These are phyloP conservation scores for Euphorbia celastroides DNA, from an alignment of 441 rosid genomes.

Conservation along the genomic window DNA sequence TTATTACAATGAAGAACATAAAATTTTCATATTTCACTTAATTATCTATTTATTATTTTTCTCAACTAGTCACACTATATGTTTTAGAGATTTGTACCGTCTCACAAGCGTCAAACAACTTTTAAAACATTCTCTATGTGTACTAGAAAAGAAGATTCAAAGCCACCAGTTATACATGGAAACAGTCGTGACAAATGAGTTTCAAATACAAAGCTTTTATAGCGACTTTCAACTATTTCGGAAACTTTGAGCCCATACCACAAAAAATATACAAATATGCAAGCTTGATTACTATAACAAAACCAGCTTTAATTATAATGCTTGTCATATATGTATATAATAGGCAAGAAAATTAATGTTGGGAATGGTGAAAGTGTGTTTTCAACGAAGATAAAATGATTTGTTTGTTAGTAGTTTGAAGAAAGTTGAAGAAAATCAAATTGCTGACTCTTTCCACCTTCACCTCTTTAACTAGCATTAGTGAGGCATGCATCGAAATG, in stretches of 20 bases:
- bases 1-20: too few species aligned
- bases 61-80: too few species aligned
- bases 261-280: neutral
- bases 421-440: constrained; percentile 12
- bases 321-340: neutral
- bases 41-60: too few species aligned
- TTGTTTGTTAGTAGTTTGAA: constrained; percentile 23
- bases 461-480: neutral
- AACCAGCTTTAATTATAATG: neutral
- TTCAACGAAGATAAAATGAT: too few species aligned
- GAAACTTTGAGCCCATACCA: constrained; percentile 10
- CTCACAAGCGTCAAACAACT: too few species aligned
- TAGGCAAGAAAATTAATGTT: neutral
- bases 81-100: too few species aligned
- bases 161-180: constrained; percentile 13
- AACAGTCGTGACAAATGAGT: constrained; percentile 1
- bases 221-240: constrained; percentile 9
- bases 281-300: neutral
- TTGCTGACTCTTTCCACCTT: constrained; percentile 24
- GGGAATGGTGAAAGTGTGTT: too few species aligned
- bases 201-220: neutral
- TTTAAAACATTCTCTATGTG: neutral
- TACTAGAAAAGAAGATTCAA: neutral
- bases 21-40: too few species aligned
- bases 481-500: neutral